Base-by-base conservation (phyloP, 164 flowering plant species). In the Buxus sempervirens region DNA sequence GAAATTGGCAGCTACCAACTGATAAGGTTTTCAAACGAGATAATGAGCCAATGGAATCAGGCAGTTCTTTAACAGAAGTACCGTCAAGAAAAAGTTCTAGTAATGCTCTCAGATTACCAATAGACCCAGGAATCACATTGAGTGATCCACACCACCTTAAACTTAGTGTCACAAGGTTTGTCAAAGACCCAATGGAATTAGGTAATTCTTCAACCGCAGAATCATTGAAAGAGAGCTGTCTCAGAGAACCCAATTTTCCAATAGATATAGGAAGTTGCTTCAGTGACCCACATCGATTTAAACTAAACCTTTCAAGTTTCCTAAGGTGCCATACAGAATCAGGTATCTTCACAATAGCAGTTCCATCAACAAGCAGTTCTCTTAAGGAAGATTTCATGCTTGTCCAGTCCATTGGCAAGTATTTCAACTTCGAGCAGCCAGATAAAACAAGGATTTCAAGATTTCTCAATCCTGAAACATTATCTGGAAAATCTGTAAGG, bases 261-360 rank as follows among this genome's bases (percentile, higher is more conserved):
- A 27, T 27, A 38, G 45, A 60, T 27, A 28, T 28, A 8, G 41
- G 63, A 1, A 38, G 23, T 28, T 60, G 41, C 20, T 13, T 20
- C 41, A 60, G 26, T 21, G 58, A 55, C 26, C 0, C 26, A 26
- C 58, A 55, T 4, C 26, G 1, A 6, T 23, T 22, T 5, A 55
- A 2, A 22, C 58, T 55, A 9, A 55, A 22, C 14, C 7, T 55
- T 55, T 55, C 58, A 22, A 55, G 58, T 55, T 55, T 55, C 58
- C 22, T 55, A 24, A 55, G 58, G 26, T 13, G 9, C 12, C n/a
- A 1, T 60, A 28, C 18, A 1, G 45, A 60, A 48, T 64, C 67
- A 27, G 75, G 77, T 48, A 62, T 62, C 21, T 62, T 21, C n/a
- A 28, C 56, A 12, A 73, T 73, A 7, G 79, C 61, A 58, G 79